Conservation (phyloP, 2,329 filamentous ascomycete species). For the Ustulina deusta region DNA sequence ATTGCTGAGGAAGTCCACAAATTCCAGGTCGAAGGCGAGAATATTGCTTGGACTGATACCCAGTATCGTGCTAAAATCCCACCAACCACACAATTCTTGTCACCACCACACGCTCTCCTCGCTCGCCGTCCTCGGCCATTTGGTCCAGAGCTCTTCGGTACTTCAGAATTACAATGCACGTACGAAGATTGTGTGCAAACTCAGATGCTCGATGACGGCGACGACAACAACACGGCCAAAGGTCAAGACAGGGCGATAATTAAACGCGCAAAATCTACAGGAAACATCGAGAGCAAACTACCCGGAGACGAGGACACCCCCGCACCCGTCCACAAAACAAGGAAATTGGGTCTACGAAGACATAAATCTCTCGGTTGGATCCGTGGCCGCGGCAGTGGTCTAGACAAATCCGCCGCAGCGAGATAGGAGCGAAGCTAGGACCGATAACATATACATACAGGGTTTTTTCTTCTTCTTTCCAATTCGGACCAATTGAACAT, state of each 20-base stretch:
- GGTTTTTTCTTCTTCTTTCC: neutral
- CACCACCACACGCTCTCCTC: slow-evolving; percentile 26
- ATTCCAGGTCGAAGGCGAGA: slow-evolving; percentile 38
- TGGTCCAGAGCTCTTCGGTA: slow-evolving; percentile 32
- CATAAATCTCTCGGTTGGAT: slow-evolving; percentile 37
- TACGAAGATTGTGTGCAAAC: slow-evolving; percentile 48
- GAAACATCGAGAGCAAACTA: slow-evolving; percentile 31
- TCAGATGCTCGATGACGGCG: slow-evolving; percentile 47
- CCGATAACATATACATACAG: neutral
- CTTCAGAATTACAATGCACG: slow-evolving; percentile 39
- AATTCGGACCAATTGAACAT: slow-evolving; percentile 1
- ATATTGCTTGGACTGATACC: slow-evolving; percentile 22
- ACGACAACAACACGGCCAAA: slow-evolving; percentile 17
- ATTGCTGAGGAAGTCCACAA: slow-evolving; percentile 48
- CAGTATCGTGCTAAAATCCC: slow-evolving; percentile 6
- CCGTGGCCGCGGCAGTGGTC: slow-evolving; percentile 8
- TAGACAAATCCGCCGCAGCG: neutral
- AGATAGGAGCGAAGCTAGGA: neutral
- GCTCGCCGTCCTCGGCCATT: slow-evolving; percentile 35
- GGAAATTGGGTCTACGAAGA: slow-evolving; percentile 28
- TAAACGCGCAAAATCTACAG: slow-evolving; percentile 38
- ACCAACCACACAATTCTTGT: slow-evolving; percentile 21
- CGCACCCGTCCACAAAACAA: slow-evolving; percentile 3
- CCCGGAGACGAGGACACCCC: neutral
- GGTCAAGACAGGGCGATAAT: slow-evolving; percentile 17